These are phyloP conservation scores for Boletus sp. DNA, from an alignment of 768 basidiomycete genomes.

Conservation along the genomic window DNA sequence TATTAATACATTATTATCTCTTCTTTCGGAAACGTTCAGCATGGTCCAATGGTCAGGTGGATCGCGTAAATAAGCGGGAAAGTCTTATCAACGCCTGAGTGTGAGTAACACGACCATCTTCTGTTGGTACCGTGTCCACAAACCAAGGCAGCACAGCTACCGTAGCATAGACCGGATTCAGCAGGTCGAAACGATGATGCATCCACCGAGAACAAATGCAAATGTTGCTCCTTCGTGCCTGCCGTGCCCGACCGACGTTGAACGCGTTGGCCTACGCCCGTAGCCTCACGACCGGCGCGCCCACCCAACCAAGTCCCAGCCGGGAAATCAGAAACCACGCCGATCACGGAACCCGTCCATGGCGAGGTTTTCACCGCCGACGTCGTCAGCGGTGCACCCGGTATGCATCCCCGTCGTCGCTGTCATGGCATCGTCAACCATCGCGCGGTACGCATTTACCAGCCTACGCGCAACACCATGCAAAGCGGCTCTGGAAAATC, in stretches of 20 bases:
- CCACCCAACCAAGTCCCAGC: slow-evolving; percentile 22
- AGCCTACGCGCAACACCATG: slow-evolving; percentile 92
- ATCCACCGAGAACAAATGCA: slow-evolving; percentile 35
- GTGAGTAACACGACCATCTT: too few relatives aligned
- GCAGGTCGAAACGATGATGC: not conserved
- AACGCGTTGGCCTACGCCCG: slow-evolving; percentile 15
- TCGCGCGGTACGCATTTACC: slow-evolving; percentile 88
- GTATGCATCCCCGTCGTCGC: slow-evolving; percentile 41
- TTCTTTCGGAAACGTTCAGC: not conserved
- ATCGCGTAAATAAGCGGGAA: not conserved
- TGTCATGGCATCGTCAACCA: slow-evolving; percentile 31
- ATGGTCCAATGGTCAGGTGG: slow-evolving; percentile 4
- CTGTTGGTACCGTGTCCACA: too few relatives aligned
- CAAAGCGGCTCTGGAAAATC: slow-evolving; percentile 87
- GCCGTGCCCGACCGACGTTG: slow-evolving; percentile 30
- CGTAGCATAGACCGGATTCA: slow-evolving; percentile 3
- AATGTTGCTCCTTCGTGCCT: slow-evolving; percentile 60
- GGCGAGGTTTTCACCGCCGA: slow-evolving; percentile 74
- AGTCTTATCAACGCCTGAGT: too few relatives aligned
- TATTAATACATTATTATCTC: slow-evolving; percentile 1
- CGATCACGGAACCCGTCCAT: slow-evolving; percentile 47
- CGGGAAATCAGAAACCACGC: slow-evolving; percentile 28
- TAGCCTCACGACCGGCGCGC: slow-evolving; percentile 19
- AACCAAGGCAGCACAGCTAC: slow-evolving; percentile 22
- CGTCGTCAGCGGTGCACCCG: slow-evolving; percentile 80